These are phyloP conservation scores for Papiliotrema flavescens DNA, from an alignment of 1,284 basidiomycete genomes.

Conservation along the genomic window DNA sequence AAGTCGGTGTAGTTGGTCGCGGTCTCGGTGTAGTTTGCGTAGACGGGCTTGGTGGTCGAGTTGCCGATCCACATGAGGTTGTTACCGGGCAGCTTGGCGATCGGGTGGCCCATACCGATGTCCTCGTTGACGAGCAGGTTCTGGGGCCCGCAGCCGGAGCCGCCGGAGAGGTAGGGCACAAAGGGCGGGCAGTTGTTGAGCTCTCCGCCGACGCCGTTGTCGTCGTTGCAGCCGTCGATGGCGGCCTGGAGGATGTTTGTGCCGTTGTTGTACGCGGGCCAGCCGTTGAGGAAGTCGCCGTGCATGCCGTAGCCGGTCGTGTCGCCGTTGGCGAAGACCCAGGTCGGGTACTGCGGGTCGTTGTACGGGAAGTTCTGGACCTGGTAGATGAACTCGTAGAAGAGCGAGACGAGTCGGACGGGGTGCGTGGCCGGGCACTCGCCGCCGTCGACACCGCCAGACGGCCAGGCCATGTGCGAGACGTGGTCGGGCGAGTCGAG, in stretches of 20 bases:
- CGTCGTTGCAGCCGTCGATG: constrained; percentile 38
- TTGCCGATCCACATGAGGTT: constrained; percentile 44
- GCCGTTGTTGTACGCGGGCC: constrained; percentile 39
- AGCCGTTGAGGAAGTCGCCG: constrained; percentile 49
- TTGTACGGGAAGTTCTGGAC: constrained; percentile 36
- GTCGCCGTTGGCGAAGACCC: constrained; percentile 48
- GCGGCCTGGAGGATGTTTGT: constrained; percentile 41
- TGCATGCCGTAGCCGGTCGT: constrained; percentile 47
- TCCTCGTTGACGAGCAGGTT: constrained; percentile 44
- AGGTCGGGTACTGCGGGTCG: constrained; percentile 28
- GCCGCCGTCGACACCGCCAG: constrained; percentile 47
- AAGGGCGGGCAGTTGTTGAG: constrained; percentile 41
- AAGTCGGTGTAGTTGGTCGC: constrained; percentile 20
- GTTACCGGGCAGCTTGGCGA: constrained; percentile 41
- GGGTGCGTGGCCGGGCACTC: constrained; percentile 47
- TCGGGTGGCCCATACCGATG: constrained; percentile 33
- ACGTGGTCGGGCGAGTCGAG: constrained; percentile 50
- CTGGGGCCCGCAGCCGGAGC: constrained; percentile 36
- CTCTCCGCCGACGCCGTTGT: constrained; percentile 44
- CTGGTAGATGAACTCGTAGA: constrained; percentile 47
- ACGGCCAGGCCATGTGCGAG: constrained; percentile 50
- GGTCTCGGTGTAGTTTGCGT: constrained; percentile 25
- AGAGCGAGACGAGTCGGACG: constrained; percentile 34
- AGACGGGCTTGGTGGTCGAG: constrained; percentile 23
- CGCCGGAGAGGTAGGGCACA: constrained; percentile 41